Base-by-base conservation (phyloP, 345 rosid species). In the Pistacia integerrima region DNA sequence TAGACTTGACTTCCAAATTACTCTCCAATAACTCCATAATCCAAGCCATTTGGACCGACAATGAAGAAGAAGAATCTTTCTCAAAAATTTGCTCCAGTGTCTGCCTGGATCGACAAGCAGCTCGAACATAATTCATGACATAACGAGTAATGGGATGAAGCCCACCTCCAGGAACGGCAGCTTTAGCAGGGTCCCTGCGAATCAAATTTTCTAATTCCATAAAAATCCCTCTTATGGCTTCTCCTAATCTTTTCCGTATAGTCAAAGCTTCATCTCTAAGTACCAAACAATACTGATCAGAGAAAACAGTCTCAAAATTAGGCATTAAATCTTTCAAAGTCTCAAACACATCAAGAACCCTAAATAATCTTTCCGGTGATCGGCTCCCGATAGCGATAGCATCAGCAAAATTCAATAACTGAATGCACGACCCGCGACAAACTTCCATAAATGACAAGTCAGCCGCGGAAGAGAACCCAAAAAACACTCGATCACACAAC, bases 191-290 rank as follows among this genome's bases (percentile, higher is more conserved):
- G 77, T 95, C 99, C n/a, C 98, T 87, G 30, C 93, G 81, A 65
- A 95, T 93, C 74, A 91, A 61, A 87, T 95, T 91, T 87, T 95
- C 98, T 67, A 95, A 88, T 71, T 95, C 98, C 99, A 93, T 93
- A 59, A 95, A 93, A 41, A 89, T 92, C 61, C 96, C 98, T 78
- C 92, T 85, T 3, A 93, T 84, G 0, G 95, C 90, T 65, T 90
- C 98, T 51, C 97, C 91, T 62, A 93, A 70, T 66, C 93, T 83
- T 79, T 89, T 95, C 97, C 97, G 92, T 64, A 93, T 87, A 0
- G 90, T 85, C 1, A 84, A 61, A 0, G 97, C 99, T 67, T 93
- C 97, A 52, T 92, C 90, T 63, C 92, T 86, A 67, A 92, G 89
- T 67, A 86, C 79, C 84, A 83, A 72, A 67, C 97, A 92, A 80